Percentiles rank a stretch among this genome's conserved stretches.
Evolutionary conservation across 2,329 filamentous ascomycete genomes (phyloP).

Genomic region (Paraphaeosphaeria minitans): DNA sequence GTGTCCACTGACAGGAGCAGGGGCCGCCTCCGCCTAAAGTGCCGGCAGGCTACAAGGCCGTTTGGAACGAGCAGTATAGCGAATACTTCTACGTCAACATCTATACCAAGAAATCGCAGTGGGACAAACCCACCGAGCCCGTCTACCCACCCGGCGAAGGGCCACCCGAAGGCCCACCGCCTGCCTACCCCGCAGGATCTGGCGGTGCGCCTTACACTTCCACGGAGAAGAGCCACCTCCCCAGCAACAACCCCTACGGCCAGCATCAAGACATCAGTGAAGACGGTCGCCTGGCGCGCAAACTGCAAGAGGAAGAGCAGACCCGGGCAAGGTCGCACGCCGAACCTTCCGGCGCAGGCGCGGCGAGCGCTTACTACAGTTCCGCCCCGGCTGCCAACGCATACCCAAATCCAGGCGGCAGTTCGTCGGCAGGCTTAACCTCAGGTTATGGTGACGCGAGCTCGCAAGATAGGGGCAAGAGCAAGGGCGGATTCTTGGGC

Average conservation of each 20-base stretch:
- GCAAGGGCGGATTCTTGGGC: conserved; percentile 54
- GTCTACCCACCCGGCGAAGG: conserved; percentile 58
- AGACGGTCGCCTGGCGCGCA: conserved; percentile 75
- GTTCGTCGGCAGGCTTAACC: conserved; percentile 8
- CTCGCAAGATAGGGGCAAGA: conserved; percentile 38
- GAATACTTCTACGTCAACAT: conserved; percentile 96
- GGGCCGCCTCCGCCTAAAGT: conserved; percentile 63
- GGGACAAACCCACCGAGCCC: conserved; percentile 79
- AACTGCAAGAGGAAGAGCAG: conserved; percentile 84
- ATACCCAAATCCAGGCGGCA: conserved; percentile 30
- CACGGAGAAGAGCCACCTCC: conserved; percentile 54
- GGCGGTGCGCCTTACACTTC: conserved; percentile 38
- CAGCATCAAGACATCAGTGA: conserved; percentile 55
- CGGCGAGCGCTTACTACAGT: not conserved
- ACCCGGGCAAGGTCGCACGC: conserved; percentile 54
- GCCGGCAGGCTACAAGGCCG: conserved; percentile 82
- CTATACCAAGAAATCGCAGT: conserved; percentile 86
- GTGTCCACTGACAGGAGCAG: conserved; percentile 23
- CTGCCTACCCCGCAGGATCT: conserved; percentile 64
- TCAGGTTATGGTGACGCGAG: conserved; percentile 5
- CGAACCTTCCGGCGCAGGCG: not conserved
- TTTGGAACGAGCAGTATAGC: conserved; percentile 85
- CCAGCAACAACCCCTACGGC: conserved; percentile 72
- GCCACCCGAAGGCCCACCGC: conserved; percentile 66
- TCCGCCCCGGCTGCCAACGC: not conserved